Evolutionary conservation across 768 basidiomycete genomes (phyloP).

Genomic region (Amanita subjunquillea): DNA sequence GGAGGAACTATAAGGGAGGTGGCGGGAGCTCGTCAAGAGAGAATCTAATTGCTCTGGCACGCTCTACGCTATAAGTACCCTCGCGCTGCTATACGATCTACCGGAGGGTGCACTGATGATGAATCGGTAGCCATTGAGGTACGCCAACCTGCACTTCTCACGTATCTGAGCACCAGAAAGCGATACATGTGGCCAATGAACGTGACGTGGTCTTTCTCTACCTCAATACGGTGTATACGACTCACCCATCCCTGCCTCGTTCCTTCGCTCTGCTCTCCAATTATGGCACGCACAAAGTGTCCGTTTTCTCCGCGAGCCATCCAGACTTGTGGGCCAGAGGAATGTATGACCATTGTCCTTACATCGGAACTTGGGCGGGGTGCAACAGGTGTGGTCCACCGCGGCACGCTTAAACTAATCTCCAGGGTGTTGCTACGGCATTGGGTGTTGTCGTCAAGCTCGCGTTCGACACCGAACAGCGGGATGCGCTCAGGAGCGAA

Average conservation of each 20-base stretch:
- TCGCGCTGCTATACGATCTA: no score
- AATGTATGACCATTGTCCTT: constrained; percentile 10
- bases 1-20: no score
- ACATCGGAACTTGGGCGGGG: constrained; percentile 13
- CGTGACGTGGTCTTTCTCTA: constrained; percentile 6
- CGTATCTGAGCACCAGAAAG: constrained; percentile 4
- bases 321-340: constrained; percentile 6
- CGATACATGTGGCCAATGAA: background rate
- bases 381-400: background rate
- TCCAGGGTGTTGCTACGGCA: no score
- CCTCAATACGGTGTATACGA: constrained; percentile 7
- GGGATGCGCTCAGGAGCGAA: no score
- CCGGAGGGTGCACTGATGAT: no score
- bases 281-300: constrained; percentile 2
- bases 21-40: no score
- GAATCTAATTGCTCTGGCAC: no score
- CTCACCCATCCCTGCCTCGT: constrained; percentile 6
- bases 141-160: background rate
- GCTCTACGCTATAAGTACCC: no score
- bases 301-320: constrained; percentile 9
- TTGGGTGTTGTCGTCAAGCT: no score
- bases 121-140: background rate
- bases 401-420: no score
- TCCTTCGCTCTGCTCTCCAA: constrained; percentile 7
- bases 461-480: no score